Evolutionary conservation across 768 basidiomycete genomes (phyloP).

Genomic region (Macrolepiota fuliginosa): DNA sequence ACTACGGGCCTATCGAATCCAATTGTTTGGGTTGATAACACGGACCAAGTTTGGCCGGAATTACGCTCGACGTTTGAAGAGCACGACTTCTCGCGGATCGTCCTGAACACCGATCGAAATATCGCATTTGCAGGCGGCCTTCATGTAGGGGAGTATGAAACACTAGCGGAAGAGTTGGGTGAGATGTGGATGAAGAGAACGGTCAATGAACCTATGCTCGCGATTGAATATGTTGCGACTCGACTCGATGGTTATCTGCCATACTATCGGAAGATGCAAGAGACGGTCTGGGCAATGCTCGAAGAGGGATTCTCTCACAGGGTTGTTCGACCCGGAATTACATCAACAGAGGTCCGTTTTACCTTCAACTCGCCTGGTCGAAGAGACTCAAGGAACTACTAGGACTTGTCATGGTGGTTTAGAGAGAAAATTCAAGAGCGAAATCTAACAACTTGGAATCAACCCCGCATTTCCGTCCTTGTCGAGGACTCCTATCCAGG

Average conservation of each 20-base stretch:
- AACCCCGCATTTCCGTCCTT: constrained; percentile 47
- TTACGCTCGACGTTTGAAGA: constrained; percentile 33
- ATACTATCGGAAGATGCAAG: constrained; percentile 45
- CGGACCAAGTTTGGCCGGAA: constrained; percentile 44
- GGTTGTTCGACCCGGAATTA: constrained; percentile 39
- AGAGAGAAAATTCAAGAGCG: constrained; percentile 46
- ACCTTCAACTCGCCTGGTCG: not conserved
- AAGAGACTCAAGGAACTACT: not conserved
- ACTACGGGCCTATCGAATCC: constrained; percentile 38
- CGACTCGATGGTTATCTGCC: constrained; percentile 38
- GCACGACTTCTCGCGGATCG: constrained; percentile 39
- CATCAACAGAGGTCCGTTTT: constrained; percentile 38
- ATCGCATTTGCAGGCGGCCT: constrained; percentile 49
- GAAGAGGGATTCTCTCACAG: constrained; percentile 49
- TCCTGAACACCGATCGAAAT: constrained; percentile 43
- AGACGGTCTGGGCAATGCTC: constrained; percentile 50
- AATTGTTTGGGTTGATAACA: constrained; percentile 47
- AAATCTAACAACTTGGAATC: constrained; percentile 51
- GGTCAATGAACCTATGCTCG: constrained; percentile 43
- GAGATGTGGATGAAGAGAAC: constrained; percentile 37
- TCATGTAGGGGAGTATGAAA: constrained; percentile 44
- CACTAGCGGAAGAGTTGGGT: constrained; percentile 35
- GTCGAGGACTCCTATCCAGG: constrained; percentile 38
- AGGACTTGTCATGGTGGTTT: constrained; percentile 58
- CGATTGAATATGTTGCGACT: constrained; percentile 45